Evolutionary conservation across 768 basidiomycete species (phyloP).

Genomic region (Serendipita sp.): DNA sequence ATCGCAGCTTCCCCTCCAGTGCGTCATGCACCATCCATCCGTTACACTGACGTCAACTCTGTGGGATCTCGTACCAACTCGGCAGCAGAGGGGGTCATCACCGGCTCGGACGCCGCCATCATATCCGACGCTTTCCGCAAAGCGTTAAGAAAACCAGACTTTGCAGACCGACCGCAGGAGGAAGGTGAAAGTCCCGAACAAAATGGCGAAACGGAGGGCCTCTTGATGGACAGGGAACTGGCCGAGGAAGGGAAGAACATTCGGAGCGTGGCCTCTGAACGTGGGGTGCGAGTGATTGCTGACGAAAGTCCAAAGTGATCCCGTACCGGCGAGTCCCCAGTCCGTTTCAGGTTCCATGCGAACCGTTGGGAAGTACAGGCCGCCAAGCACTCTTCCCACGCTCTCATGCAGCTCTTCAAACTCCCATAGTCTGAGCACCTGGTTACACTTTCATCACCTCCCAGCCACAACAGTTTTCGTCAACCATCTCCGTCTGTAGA

Average conservation of each 20-base stretch:
- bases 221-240: conserved; percentile 51
- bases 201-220: conserved; percentile 20
- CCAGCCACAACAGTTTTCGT: too few species aligned
- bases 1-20: conserved; percentile 17
- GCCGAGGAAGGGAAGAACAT: conserved; percentile 85
- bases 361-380: too few species aligned
- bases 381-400: too few species aligned
- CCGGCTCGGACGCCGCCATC: conserved; percentile 74
- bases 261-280: conserved; percentile 60
- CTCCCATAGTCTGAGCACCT: too few species aligned
- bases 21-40: conserved; percentile 2
- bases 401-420: too few species aligned
- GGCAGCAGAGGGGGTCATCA: conserved; percentile 49
- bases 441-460: too few species aligned
- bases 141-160: conserved; percentile 78
- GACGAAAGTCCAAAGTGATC: not conserved
- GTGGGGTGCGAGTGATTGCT: conserved; percentile 57
- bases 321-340: too few species aligned
- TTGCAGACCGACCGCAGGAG: conserved; percentile 49
- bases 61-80: not conserved
- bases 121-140: conserved; percentile 87
- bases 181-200: conserved; percentile 49
- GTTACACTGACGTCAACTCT: conserved; percentile 5
- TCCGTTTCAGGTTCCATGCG: too few species aligned
- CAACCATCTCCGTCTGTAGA: too few species aligned